A percentile compares a stretch with the other conserved stretches of the same genome.
These are phyloP conservation scores for Fusarium sacchari DNA, from an alignment of 2,329 filamentous ascomycete genomes.

Conservation along the genomic window DNA sequence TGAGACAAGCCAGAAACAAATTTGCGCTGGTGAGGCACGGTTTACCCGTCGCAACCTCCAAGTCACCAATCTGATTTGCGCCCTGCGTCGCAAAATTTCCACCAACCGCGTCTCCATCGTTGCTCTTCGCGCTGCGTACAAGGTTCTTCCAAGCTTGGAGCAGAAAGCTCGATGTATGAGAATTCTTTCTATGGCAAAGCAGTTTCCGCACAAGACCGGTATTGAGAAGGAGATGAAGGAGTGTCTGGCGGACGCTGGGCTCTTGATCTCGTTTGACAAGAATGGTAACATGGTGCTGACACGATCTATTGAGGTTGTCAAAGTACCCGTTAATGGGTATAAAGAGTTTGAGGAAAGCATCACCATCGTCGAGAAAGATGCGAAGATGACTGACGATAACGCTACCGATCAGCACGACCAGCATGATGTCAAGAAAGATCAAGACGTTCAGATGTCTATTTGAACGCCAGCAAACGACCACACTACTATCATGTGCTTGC, in stretches of 20 bases:
- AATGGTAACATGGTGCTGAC: neutral
- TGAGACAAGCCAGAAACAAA: neutral
- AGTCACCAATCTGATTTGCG: neutral
- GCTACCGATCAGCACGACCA: neutral
- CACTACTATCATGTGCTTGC: neutral
- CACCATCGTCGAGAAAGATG: neutral
- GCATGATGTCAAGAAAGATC: neutral
- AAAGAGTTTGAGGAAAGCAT: neutral
- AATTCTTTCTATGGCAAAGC: neutral
- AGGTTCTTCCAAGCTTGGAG: neutral
- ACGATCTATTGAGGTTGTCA: neutral
- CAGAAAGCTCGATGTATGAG: neutral
- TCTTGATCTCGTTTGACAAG: neutral
- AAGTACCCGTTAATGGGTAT: neutral
- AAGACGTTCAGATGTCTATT: neutral
- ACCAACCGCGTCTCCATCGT: neutral
- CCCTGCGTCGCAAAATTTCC: neutral
- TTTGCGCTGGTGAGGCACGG: neutral
- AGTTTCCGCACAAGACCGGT: neutral
- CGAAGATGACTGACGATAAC: neutral
- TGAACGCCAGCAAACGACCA: neutral
- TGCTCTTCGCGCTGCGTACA: conserved; percentile 18
- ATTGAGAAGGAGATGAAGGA: conserved; percentile 1
- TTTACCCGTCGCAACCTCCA: neutral
- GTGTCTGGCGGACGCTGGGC: neutral